Conservation (phyloP, 345 rosid species). For the Kandelia obovata region DNA sequence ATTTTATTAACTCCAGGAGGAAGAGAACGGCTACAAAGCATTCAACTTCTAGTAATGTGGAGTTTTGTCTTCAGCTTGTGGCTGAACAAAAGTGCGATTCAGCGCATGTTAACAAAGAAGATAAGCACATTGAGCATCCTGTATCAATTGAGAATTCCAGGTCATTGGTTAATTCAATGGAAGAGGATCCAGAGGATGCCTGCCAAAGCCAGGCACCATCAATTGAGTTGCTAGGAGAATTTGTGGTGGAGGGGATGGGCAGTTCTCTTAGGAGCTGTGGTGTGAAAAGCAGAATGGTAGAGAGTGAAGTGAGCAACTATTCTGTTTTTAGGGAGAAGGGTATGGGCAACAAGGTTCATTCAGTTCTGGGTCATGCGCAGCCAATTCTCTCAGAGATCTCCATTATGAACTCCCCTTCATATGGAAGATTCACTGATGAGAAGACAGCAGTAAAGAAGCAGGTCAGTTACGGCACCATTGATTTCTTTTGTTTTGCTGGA, state of each 20-base stretch:
- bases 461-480: constrained; percentile 5
- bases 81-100: neutral
- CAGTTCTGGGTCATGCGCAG: constrained; percentile 13
- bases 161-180: constrained; percentile 13
- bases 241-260: constrained; percentile 37
- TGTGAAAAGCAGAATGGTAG: constrained; percentile 15
- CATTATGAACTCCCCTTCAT: constrained; percentile 4
- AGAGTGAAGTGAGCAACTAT: constrained; percentile 29
- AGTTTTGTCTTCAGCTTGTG: neutral
- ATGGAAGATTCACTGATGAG: constrained; percentile 8
- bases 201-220: constrained; percentile 30
- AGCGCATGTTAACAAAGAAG: constrained; percentile 6
- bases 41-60: constrained; percentile 4
- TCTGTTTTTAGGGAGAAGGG: constrained; percentile 22
- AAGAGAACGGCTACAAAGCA: constrained; percentile 6
- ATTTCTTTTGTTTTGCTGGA: neutral
- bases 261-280: constrained; percentile 25
- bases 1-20: constrained; percentile 17
- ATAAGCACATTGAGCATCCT: neutral
- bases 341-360: constrained; percentile 12
- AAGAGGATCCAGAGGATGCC: constrained; percentile 12
- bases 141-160: constrained; percentile 9
- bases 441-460: constrained; percentile 21
- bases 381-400: constrained; percentile 21
- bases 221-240: constrained; percentile 50